Evolutionary conservation across 352 stramenopile genomes (phyloP).

Genomic region (Globisporangium apiculatum): DNA sequence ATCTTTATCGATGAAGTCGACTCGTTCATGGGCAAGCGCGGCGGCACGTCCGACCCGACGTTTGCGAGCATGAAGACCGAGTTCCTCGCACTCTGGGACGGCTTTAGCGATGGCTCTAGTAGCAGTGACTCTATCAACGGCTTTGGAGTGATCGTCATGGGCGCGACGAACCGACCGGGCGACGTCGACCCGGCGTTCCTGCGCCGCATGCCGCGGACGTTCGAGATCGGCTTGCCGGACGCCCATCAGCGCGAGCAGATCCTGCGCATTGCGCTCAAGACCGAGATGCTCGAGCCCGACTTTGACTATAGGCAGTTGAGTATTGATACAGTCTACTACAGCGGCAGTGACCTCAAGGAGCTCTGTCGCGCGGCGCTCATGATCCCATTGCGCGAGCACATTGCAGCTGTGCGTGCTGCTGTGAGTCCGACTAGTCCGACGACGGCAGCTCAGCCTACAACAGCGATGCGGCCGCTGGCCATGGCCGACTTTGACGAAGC

Average conservation of each 20-base stretch:
- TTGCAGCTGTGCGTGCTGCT: constrained; percentile 43
- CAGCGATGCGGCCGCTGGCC: constrained; percentile 53
- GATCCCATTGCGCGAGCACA: constrained; percentile 82
- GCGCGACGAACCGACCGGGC: constrained; percentile 92
- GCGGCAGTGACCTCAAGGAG: constrained; percentile 93
- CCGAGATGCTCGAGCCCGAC: constrained; percentile 62
- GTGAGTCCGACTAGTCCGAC: constrained; percentile 7
- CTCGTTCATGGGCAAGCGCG: constrained; percentile 87
- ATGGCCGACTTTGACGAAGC: constrained; percentile 85
- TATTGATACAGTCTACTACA: constrained; percentile 89
- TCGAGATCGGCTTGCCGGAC: constrained; percentile 92
- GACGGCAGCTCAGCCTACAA: constrained; percentile 17
- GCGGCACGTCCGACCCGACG: constrained; percentile 68
- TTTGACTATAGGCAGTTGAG: constrained; percentile 84
- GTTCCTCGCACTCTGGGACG: constrained; percentile 98
- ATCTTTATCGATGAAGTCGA: constrained; percentile 99
- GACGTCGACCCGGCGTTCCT: constrained; percentile 94
- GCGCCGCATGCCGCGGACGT: constrained; percentile 93
- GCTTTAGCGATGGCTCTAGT: constrained; percentile 83
- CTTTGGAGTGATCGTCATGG: constrained; percentile 94
- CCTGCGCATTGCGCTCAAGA: constrained; percentile 88
- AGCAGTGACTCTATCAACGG: constrained; percentile 36
- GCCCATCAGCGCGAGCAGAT: constrained; percentile 89
- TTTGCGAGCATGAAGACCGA: constrained; percentile 90
- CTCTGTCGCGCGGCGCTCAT: constrained; percentile 82